Conservation (phyloP, 2,329 filamentous ascomycete genomes). For the Blastomyces parvus region DNA sequence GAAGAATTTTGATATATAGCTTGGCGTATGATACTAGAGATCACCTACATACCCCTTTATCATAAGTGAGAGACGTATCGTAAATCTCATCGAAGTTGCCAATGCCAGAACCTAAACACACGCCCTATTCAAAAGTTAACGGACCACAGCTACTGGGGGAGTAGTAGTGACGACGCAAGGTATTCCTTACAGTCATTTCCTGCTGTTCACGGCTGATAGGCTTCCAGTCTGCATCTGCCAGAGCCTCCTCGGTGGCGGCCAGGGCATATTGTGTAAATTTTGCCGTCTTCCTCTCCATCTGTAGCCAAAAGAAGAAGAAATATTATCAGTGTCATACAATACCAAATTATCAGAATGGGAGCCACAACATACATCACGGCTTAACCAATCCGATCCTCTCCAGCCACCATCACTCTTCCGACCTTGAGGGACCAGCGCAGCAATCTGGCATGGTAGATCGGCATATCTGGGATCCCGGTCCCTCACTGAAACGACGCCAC, state of each 20-base stretch:
- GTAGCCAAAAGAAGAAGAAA: not conserved
- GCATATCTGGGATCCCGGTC: constrained; percentile 55
- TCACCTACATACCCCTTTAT: constrained; percentile 61
- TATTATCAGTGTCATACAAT: constrained; percentile 33
- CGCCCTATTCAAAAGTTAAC: constrained; percentile 46
- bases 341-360: constrained; percentile 36
- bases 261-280: constrained; percentile 85
- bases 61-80: constrained; percentile 66
- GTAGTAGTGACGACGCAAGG: constrained; percentile 12
- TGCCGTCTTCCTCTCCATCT: constrained; percentile 74
- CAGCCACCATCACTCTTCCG: constrained; percentile 36
- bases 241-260: constrained; percentile 74
- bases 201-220: constrained; percentile 51
- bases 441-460: constrained; percentile 72
- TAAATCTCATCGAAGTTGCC: constrained; percentile 90
- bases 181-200: constrained; percentile 54
- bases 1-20: not conserved
- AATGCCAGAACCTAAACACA: constrained; percentile 91
- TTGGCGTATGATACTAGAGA: no score
- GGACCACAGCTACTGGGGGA: not conserved
- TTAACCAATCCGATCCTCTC: constrained; percentile 38
- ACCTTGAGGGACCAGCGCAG: constrained; percentile 65
- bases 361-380: constrained; percentile 28
- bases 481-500: constrained; percentile 67
- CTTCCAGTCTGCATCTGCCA: constrained; percentile 71